phyloP scores from a whole-genome alignment of 257 asterid species.

The Penstemon eatonii region DNA sequence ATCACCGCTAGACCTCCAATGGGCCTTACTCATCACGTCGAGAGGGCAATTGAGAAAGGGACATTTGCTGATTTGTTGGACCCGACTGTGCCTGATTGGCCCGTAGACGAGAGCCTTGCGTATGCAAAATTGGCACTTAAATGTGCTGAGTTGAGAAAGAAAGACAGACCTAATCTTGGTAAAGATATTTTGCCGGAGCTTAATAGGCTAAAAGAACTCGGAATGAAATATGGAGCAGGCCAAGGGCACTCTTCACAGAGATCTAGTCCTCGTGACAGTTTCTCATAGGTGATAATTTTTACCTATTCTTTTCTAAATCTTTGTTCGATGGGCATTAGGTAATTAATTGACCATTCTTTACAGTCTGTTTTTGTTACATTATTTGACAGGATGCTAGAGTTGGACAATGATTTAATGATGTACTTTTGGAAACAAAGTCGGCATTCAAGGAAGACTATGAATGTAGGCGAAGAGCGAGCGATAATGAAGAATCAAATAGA shows the following conservation, averaged over 20 bases:
- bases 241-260: slow-evolving; percentile 11
- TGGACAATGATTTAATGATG: too few relatives aligned
- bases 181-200: slow-evolving; percentile 65
- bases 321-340: too few relatives aligned
- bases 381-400: too few relatives aligned
- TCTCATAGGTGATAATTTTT: too few relatives aligned
- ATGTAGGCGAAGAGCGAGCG: too few relatives aligned
- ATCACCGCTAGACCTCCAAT: slow-evolving; percentile 81
- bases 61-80: slow-evolving; percentile 61
- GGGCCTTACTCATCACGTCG: slow-evolving; percentile 75
- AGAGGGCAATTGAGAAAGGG: slow-evolving; percentile 53
- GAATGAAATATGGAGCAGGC: slow-evolving; percentile 33
- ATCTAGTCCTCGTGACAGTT: slow-evolving; percentile 5
- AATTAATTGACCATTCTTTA: too few relatives aligned
- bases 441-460: too few relatives aligned
- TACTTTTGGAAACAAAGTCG: too few relatives aligned
- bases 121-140: slow-evolving; percentile 55
- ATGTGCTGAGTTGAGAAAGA: slow-evolving; percentile 69
- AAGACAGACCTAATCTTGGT: slow-evolving; percentile 72
- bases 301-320: too few relatives aligned
- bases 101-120: slow-evolving; percentile 50
- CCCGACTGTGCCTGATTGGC: slow-evolving; percentile 76
- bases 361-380: too few relatives aligned
- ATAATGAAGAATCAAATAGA: too few relatives aligned
- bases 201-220: slow-evolving; percentile 50